phyloP scores from a whole-genome alignment of 768 basidiomycete species.

The Termitomyces sp. region DNA sequence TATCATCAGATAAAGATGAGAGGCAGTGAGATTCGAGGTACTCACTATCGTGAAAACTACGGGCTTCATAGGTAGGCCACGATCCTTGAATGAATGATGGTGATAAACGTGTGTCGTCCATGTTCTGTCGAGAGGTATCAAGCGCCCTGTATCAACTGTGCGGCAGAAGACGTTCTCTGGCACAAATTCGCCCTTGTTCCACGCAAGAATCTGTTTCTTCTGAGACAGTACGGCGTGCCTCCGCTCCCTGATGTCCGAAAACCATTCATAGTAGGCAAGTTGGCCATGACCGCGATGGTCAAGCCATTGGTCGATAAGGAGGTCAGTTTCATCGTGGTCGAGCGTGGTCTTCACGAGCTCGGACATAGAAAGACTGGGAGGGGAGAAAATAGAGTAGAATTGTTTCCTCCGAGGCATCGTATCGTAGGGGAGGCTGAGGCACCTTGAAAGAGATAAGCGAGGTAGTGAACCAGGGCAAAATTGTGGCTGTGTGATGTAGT shows the following conservation, averaged over 20 bases:
- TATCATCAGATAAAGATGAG: slow-evolving; percentile 9
- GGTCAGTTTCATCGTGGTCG: slow-evolving; percentile 72
- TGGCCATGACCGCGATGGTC: slow-evolving; percentile 60
- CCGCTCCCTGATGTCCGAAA: slow-evolving; percentile 63
- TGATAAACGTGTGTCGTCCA: slow-evolving; percentile 83
- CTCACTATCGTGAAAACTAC: slow-evolving; percentile 79
- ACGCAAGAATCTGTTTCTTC: slow-evolving; percentile 49
- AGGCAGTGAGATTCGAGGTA: slow-evolving; percentile 9
- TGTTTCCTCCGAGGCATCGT: slow-evolving; percentile 41
- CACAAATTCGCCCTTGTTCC: slow-evolving; percentile 72
- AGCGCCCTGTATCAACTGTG: slow-evolving; percentile 72
- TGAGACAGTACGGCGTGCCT: slow-evolving; percentile 48
- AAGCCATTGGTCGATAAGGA: slow-evolving; percentile 83
- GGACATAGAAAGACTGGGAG: slow-evolving; percentile 68
- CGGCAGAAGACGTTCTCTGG: slow-evolving; percentile 80
- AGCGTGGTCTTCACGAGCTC: slow-evolving; percentile 79
- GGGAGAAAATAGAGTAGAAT: slow-evolving; percentile 61
- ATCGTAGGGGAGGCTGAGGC: slow-evolving; percentile 4
- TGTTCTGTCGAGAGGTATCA: slow-evolving; percentile 78
- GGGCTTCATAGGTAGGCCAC: slow-evolving; percentile 73
- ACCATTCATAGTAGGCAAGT: slow-evolving; percentile 78
- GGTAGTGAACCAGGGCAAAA: slow-evolving; percentile 13
- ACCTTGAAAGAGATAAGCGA: slow-evolving; percentile 1
- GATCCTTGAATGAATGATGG: slow-evolving; percentile 71
- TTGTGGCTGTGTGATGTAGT: slow-evolving; percentile 16